Evolutionary conservation across 2,329 filamentous ascomycete genomes (phyloP).

Genomic region (Myriosclerotinia duriaeana): DNA sequence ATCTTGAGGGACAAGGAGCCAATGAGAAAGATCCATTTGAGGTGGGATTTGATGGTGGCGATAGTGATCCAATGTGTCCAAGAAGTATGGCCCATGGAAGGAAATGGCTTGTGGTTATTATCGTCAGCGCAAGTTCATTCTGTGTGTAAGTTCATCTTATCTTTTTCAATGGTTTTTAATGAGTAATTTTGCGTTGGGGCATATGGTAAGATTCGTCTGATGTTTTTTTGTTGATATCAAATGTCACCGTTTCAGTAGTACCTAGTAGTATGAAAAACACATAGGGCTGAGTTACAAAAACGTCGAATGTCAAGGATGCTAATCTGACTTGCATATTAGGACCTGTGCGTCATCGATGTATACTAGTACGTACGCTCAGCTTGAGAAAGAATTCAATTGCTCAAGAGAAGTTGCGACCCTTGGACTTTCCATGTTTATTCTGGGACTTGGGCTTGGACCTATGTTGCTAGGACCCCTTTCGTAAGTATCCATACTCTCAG

Average conservation of each 20-base stretch:
- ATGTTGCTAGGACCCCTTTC: slow-evolving; percentile 57
- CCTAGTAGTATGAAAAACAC: not conserved
- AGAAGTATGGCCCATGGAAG: slow-evolving; percentile 62
- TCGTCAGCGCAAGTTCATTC: slow-evolving; percentile 71
- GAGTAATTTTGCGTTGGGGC: not conserved
- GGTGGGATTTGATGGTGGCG: slow-evolving; percentile 71
- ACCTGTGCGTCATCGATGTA: slow-evolving; percentile 89
- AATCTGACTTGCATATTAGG: slow-evolving; percentile 44
- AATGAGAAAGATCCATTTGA: slow-evolving; percentile 55
- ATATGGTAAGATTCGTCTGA: not conserved
- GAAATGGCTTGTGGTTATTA: slow-evolving; percentile 77
- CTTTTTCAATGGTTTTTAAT: slow-evolving; percentile 10
- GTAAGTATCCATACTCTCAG: slow-evolving; percentile 41
- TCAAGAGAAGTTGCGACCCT: slow-evolving; percentile 73
- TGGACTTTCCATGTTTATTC: slow-evolving; percentile 79
- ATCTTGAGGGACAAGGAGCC: slow-evolving; percentile 33
- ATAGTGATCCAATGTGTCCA: slow-evolving; percentile 72
- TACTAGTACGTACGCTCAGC: slow-evolving; percentile 75
- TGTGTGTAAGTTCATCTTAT: slow-evolving; percentile 68
- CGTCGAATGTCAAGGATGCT: not conserved
- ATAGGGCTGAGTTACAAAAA: not conserved
- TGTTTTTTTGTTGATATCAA: not conserved
- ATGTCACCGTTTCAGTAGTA: not conserved
- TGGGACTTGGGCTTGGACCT: slow-evolving; percentile 63
- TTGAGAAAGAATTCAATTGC: slow-evolving; percentile 71